Evolutionary conservation across 2,329 filamentous ascomycete species (phyloP).

Genomic region (Claviceps paspali): DNA sequence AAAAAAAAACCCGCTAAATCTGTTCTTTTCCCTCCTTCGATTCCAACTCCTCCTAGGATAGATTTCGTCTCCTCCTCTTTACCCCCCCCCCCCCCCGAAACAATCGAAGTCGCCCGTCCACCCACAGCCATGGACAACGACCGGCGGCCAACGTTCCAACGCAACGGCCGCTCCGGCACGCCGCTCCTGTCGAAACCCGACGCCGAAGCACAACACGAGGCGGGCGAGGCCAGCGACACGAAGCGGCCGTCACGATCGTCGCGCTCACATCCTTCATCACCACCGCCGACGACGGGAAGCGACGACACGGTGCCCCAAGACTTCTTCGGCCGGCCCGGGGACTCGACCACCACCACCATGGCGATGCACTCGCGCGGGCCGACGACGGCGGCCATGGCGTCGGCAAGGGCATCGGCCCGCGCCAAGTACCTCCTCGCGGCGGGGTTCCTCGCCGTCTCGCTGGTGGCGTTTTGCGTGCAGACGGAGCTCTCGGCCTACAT

Average conservation of each 20-base stretch:
- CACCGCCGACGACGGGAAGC: slow-evolving; percentile 13
- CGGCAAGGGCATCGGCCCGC: slow-evolving; percentile 35
- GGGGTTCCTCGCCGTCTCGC: slow-evolving; percentile 66
- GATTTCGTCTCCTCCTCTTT: no score
- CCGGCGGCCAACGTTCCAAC: slow-evolving; percentile 6
- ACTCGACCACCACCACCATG: no score
- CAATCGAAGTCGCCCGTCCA: no score
- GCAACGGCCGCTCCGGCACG: slow-evolving; percentile 7
- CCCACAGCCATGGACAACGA: slow-evolving; percentile 6
- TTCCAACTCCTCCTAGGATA: no score
- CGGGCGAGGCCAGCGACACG: no score
- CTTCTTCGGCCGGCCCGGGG: slow-evolving; percentile 24
- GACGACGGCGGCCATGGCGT: slow-evolving; percentile 27
- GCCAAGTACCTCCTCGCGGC: slow-evolving; percentile 79
- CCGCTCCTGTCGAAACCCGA: slow-evolving; percentile 10
- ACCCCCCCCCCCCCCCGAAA: no score
- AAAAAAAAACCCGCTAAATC: no score
- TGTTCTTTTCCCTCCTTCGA: no score
- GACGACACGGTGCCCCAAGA: no score
- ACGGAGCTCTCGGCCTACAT: slow-evolving; percentile 94
- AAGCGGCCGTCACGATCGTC: no score
- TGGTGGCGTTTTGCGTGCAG: slow-evolving; percentile 83
- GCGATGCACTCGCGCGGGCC: slow-evolving; percentile 68
- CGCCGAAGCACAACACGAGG: slow-evolving; percentile 1
- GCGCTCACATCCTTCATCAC: slow-evolving; percentile 7